phyloP scores from a whole-genome alignment of 352 stramenopile species.

The Thalassiosira hispida region DNA sequence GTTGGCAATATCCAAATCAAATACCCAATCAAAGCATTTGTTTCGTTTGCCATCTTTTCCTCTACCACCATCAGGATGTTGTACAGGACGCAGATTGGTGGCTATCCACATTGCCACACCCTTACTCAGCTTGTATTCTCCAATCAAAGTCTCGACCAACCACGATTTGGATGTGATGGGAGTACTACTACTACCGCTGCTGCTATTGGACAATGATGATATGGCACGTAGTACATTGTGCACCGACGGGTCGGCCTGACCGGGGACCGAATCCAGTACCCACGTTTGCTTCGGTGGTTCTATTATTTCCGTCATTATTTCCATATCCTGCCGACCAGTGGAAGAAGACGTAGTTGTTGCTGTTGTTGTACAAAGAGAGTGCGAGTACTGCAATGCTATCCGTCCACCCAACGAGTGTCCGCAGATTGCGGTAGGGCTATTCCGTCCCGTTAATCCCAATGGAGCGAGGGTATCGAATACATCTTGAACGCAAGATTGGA shows the following conservation, averaged over 20 bases:
- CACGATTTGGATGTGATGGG: conserved; percentile 41
- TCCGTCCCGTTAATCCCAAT: conserved; percentile 14
- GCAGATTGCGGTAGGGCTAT: conserved; percentile 49
- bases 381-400: conserved; percentile 71
- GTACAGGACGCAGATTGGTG: conserved; percentile 54
- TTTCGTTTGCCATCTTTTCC: not conserved
- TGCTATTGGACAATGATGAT: conserved; percentile 35
- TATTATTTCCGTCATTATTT: not conserved
- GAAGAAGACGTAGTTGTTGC: not conserved
- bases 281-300: conserved; percentile 53
- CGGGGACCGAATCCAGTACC: conserved; percentile 80
- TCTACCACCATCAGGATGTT: conserved; percentile 2
- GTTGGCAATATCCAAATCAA: conserved; percentile 75
- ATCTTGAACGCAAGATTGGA: conserved; percentile 58
- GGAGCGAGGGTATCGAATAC: conserved; percentile 53
- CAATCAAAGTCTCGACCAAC: conserved; percentile 41
- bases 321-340: not conserved
- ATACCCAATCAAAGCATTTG: conserved; percentile 63
- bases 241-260: conserved; percentile 65
- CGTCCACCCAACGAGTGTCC: conserved; percentile 82
- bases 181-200: too few species aligned
- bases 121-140: conserved; percentile 55
- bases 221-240: conserved; percentile 64
- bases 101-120: conserved; percentile 76
- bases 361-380: not conserved